Evolutionary conservation across 139 green algal genomes (phyloP), one percentile per base, ranked within the genome.

Genomic region (Chlorella sp.): DNA sequence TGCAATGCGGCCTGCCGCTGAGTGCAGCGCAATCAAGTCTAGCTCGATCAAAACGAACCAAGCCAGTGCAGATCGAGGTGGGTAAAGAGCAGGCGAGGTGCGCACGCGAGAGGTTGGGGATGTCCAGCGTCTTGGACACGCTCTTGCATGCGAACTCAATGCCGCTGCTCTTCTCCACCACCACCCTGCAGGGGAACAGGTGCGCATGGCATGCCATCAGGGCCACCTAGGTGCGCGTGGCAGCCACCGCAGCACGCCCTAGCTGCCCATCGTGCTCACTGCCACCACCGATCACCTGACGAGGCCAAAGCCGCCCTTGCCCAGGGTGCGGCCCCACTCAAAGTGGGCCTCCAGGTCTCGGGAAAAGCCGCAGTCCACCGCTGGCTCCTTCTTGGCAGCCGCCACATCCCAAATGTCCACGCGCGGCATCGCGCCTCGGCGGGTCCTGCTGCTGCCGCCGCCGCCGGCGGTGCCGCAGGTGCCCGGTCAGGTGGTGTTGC

Each of bases 71-170:
- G n/a, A n/a, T n/a, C n/a, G n/a, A n/a, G n/a, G n/a, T n/a, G n/a
- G n/a, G n/a, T n/a, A n/a, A 77, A 38, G 26, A 11, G 51, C 51
- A 60, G 34, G n/a, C 48, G 16, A 13, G 40, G 43, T 54, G 41
- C 76, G 34, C 76, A 82, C 76, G 38, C 5, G 87, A 85, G 17
- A 97, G 73, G 67, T 91, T 91, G 14, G 93, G 90, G n/a, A 95
- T 83, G 60, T 93, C 85, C 40, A 97, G 83, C 16, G 38, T 69
- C 85, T 97, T 98, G 67, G 44, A 81, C 24, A 98, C 95, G 51
- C 54, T 92, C 83, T 98, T 98, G 88, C 92, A 96, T 11, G 95
- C 95, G 64, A 91, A 96, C 81, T 95, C 86, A n/a, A 88, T 77
- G 26, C 93, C 94, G 14, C 84, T 95, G 43, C 51, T 34, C 22